A percentile compares a stretch with the other conserved stretches of the same genome.
Conservation (phyloP, 2,329 filamentous ascomycete species). For the Aschersonia sp. region DNA sequence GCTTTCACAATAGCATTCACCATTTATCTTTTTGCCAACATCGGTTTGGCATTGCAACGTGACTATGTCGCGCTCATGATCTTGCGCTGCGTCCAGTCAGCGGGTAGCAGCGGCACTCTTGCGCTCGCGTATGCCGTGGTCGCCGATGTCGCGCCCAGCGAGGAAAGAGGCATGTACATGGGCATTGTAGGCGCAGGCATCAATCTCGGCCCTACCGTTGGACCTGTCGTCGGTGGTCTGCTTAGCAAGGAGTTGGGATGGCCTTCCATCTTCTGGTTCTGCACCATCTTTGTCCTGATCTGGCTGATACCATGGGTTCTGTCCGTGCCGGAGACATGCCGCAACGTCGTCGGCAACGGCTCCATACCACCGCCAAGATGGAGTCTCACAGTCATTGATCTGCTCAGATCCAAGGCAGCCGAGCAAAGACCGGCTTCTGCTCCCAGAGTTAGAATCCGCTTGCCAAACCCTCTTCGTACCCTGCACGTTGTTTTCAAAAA, state of each 20-base stretch:
- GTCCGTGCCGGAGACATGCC: conserved; percentile 43
- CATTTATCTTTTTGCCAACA: conserved; percentile 43
- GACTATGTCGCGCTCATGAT: conserved; percentile 43
- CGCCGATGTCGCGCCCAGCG: conserved; percentile 53
- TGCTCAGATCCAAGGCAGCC: conserved; percentile 21
- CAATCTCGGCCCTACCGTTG: conserved; percentile 38
- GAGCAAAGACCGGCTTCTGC: conserved; percentile 18
- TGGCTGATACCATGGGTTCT: conserved; percentile 40
- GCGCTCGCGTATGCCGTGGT: conserved; percentile 58
- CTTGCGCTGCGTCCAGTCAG: conserved; percentile 46
- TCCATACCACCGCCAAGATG: conserved; percentile 40
- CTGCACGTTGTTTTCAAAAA: conserved; percentile 39
- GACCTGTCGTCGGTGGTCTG: conserved; percentile 49
- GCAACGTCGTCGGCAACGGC: conserved; percentile 48
- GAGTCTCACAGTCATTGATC: conserved; percentile 42
- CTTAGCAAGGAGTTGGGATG: conserved; percentile 50
- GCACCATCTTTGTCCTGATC: conserved; percentile 35
- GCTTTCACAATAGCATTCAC: conserved; percentile 43
- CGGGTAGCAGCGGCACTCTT: conserved; percentile 53
- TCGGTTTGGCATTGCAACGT: conserved; percentile 43
- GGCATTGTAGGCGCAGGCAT: conserved; percentile 46
- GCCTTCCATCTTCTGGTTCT: conserved; percentile 57
- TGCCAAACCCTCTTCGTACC: conserved; percentile 43
- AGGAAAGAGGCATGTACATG: conserved; percentile 61
- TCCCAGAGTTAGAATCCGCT: conserved; percentile 26